Evolutionary conservation across 306 rosid species (phyloP), one percentile per base, ranked within the genome.

Genomic region (Rubus parviflorus): DNA sequence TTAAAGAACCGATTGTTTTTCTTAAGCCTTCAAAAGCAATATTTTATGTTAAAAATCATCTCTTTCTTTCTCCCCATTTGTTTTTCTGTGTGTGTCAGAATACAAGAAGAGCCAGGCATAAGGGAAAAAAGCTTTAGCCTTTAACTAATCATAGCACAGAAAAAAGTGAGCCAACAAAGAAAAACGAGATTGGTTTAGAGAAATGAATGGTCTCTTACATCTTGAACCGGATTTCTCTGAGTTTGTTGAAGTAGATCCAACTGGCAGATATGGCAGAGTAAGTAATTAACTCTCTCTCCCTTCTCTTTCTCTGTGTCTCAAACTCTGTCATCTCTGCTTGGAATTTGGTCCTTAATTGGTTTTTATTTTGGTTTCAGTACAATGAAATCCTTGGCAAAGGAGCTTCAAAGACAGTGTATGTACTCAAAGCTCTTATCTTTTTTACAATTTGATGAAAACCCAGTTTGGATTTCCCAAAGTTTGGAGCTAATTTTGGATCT

Each of bases 231-330:
- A 87, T 84, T 81, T 58, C 78, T 67, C 86, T 23, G 97, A 87
- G 69, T 92, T 89, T 64, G 96, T 92, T 43, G 99, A 95, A 86
- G 84, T 92, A 80, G 99, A 95, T 92, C 99, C 99, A 70, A 90
- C 97, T 80, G 97, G 99, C 68, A 90, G 99, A 95, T 95, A 95
- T 86, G 99, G 97, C 96, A 88, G 97, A 77, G 99, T 95, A 88
- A 6, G 70, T 42, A 40, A 19, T 1, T 14, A n/a, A 48, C 53
- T 57, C 68, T 42, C 75, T 61, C 80, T 43, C 68, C 37, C 57
- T 72, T 16, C 49, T 63, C 58, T 22, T 38, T 53, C 41, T 70
- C 63, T 38, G 9, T 41, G 35, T 61, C 35, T 68, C 25, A n/a
- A 16, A 64, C 47, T 64, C 12, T 49, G 43, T 22, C 23, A 15